Percentiles rank a stretch among this genome's conserved stretches.
Conservation (phyloP, 1,284 basidiomycete genomes). For the Tylopilus sp. region DNA sequence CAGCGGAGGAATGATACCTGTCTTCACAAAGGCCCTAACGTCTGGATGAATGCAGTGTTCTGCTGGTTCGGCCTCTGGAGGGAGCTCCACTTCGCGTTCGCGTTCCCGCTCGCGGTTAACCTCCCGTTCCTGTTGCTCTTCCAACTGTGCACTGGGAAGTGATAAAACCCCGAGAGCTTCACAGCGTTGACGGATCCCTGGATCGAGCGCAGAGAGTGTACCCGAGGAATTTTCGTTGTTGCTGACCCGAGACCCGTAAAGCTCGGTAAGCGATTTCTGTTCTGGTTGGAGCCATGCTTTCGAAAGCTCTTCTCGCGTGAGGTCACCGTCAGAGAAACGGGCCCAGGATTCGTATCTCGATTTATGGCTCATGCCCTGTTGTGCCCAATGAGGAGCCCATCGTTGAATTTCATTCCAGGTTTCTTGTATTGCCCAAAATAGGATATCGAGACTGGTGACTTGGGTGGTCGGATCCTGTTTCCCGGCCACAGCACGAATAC, state of each 20-base stretch:
- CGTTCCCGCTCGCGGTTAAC: slow-evolving; percentile 52
- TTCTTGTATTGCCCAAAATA: slow-evolving; percentile 56
- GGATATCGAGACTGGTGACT: slow-evolving; percentile 44
- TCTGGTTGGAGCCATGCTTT: no score
- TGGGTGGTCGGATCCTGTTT: slow-evolving; percentile 8
- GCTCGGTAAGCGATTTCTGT: no score
- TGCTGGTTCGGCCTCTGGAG: background rate
- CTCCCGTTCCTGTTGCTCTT: slow-evolving; percentile 60
- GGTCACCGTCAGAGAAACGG: no score
- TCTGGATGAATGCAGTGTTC: slow-evolving; percentile 9
- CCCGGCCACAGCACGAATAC: slow-evolving; percentile 45
- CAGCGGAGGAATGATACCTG: slow-evolving; percentile 16
- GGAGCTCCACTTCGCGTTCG: slow-evolving; percentile 33
- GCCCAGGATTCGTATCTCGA: no score
- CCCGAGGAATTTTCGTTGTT: no score
- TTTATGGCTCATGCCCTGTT: slow-evolving; percentile 54
- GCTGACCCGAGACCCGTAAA: no score
- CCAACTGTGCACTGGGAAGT: slow-evolving; percentile 34
- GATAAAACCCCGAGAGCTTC: slow-evolving; percentile 35
- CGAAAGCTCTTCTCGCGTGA: no score
- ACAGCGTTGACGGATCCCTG: slow-evolving; percentile 34
- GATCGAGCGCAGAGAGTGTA: slow-evolving; percentile 17
- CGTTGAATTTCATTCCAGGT: slow-evolving; percentile 50
- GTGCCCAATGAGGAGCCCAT: slow-evolving; percentile 54
- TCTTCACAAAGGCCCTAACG: slow-evolving; percentile 30